Percentiles rank a stretch among this genome's conserved stretches.
phyloP scores from a whole-genome alignment of 2,329 filamentous ascomycete species.

The Colletotrichum neosansevieriae region DNA sequence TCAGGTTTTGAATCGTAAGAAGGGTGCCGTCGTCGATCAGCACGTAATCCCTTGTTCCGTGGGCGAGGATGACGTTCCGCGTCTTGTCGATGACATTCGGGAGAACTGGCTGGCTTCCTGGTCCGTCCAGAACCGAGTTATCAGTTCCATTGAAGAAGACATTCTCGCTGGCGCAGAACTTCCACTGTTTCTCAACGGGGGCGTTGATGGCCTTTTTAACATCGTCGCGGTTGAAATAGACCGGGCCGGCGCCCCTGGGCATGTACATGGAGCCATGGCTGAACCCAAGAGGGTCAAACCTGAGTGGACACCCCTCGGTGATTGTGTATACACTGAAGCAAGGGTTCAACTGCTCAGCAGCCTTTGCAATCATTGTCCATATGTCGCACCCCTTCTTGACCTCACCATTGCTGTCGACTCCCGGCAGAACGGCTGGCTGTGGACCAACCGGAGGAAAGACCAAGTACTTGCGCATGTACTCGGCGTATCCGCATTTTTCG shows the following conservation, averaged over 20 bases:
- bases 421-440: conserved; percentile 64
- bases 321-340: conserved; percentile 86
- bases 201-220: conserved; percentile 78
- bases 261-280: conserved; percentile 74
- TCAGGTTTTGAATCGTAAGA: conserved; percentile 83
- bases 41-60: conserved; percentile 78
- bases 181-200: conserved; percentile 53
- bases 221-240: conserved; percentile 79
- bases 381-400: conserved; percentile 66
- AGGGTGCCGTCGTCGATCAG: conserved; percentile 77
- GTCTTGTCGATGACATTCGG: conserved; percentile 80
- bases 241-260: conserved; percentile 66
- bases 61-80: conserved; percentile 78
- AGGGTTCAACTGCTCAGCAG: conserved; percentile 72
- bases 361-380: conserved; percentile 64
- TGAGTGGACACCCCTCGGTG: conserved; percentile 76
- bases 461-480: conserved; percentile 71
- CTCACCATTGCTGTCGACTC: conserved; percentile 52
- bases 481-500: conserved; percentile 71
- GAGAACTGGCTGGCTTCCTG: conserved; percentile 68
- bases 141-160: conserved; percentile 60
- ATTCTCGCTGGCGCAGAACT: conserved; percentile 57
- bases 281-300: conserved; percentile 77
- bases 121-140: conserved; percentile 55
- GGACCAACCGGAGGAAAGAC: conserved; percentile 75